Evolutionary conservation across 2,329 filamentous ascomycete species (phyloP), one percentile per base, ranked within the genome.

Genomic region (Stagonosporopsis vannaccii): DNA sequence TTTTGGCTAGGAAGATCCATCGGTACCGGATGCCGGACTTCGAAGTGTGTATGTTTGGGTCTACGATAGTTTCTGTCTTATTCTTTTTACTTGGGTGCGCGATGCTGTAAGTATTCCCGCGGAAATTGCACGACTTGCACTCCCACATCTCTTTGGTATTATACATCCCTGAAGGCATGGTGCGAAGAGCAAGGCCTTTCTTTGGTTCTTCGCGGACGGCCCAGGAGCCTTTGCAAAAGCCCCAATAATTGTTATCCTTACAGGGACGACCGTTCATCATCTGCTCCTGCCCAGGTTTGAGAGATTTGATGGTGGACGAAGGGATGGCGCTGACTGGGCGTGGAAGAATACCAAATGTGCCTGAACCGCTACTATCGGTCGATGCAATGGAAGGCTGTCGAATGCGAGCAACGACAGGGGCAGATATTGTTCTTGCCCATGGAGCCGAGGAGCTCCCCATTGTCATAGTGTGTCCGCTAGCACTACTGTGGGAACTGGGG

Each of bases 181-280:
- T 68, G 40, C 72, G 68, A 5, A 74, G 33, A 0, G 33, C 30
- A 0, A 78, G 61, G 0, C 74, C 75, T n/a, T 73, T 73, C 22
- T 68, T 71, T 2, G 60, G 19, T 13, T 76, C 72, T 58, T 74
- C 72, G 30, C 74, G 69, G 2, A 69, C 60, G 1, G 66, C 65
- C 75, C 75, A 77, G 2, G 75, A 69, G 30, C 75, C 75, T 65
- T 76, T 76, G 65, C 75, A 78, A 63, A 77, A 78, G 19, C 75
- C 75, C 71, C 72, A 76, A 63, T 77, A 77, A 56, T 72, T 68
- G 59, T 77, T 77, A n/a, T 69, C 65, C 58, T 75, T 77, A 63
- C 69, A 72, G 0, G 75, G 73, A 4, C 75, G 73, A 35, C 73
- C 73, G 17, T 60, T 48, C 63, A 76, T 72, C 63, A 71, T 72